Conservation (phyloP, 2,329 filamentous ascomycete species). For the Nannizzia gypsea region DNA sequence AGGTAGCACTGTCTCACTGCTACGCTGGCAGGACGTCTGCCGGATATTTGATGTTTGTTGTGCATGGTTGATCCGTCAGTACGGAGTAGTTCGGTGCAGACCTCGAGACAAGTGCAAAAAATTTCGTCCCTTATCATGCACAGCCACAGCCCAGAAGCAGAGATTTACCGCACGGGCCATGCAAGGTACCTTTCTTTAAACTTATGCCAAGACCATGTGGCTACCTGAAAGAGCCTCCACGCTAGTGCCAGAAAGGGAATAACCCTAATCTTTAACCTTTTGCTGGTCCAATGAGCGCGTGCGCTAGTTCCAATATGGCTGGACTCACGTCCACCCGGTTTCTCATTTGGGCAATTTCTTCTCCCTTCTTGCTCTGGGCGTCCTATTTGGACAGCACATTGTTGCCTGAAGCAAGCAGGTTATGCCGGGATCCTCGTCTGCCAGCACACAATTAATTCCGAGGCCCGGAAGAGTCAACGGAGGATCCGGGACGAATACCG, state of each 20-base stretch:
- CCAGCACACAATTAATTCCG: too few relatives aligned
- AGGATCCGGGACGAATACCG: too few relatives aligned
- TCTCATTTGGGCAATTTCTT: not conserved
- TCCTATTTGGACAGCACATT: not conserved
- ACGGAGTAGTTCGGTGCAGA: too few relatives aligned
- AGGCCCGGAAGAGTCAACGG: too few relatives aligned
- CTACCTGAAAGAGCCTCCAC: constrained; percentile 4
- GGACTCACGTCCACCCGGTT: not conserved
- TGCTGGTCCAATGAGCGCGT: not conserved
- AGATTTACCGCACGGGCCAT: constrained; percentile 3
- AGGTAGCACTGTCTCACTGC: not conserved
- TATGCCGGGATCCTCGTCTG: not conserved
- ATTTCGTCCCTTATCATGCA: too few relatives aligned
- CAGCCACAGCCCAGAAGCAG: not conserved
- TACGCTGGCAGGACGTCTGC: not conserved
- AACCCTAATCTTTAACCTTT: not conserved
- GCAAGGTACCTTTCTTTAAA: not conserved
- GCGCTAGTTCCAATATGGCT: not conserved
- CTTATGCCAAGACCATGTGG: constrained; percentile 4
- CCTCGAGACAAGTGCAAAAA: not conserved
- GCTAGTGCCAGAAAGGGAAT: not conserved
- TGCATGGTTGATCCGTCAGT: too few relatives aligned
- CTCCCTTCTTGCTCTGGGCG: not conserved
- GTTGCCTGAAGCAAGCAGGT: not conserved
- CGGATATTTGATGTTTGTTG: not conserved